Evolutionary conservation across 306 rosid genomes (phyloP), one percentile per base, ranked within the genome.

Genomic region (Dalbergia cochinchinensis): DNA sequence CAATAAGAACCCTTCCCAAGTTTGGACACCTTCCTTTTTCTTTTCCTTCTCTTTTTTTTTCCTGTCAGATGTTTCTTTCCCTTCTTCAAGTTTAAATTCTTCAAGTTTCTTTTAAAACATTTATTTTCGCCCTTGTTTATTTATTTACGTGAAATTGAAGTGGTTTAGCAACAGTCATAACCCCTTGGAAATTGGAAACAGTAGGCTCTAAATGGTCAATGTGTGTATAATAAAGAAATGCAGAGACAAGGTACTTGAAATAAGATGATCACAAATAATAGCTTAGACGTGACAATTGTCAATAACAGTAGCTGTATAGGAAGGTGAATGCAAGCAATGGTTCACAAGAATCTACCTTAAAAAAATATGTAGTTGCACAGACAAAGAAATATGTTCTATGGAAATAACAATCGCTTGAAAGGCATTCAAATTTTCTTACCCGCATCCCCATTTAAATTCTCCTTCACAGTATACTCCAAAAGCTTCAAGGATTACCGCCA

Each of bases 381-480:
- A 68, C 16, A 57, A 19, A 41, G 7, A 58, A 34, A 54, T 13
- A 31, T 42, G 18, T 15, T 59, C 9, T 4, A 54, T 11, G 64
- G 54, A 63, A 18, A 22, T 16, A 55, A 35, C 7, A 61, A 69
- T 18, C 4, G 2, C 0, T 57, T 35, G 35, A 62, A 72, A 72
- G 47, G 39, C 22, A 11, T 82, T 20, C 22, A 78, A 65, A 71
- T 48, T 16, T 60, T 69, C 95, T 91, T 91, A 96, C 99, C 99
- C 99, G 70, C 98, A 96, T 82, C 89, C 90, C 91, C 55, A 63
- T 82, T 91, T 87, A 83, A 96, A 96, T 82, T 96, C 98, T 72
- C 99, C 99, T 62, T 96, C 99, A 75, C 99, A 96, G 81, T 96
- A 96, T 77, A 86, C 85, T 59, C 88, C 92, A 76, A 93, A 90